These are phyloP conservation scores for Trypanosoma scelopori DNA, from an alignment of 208 protist genomes.

Conservation along the genomic window DNA sequence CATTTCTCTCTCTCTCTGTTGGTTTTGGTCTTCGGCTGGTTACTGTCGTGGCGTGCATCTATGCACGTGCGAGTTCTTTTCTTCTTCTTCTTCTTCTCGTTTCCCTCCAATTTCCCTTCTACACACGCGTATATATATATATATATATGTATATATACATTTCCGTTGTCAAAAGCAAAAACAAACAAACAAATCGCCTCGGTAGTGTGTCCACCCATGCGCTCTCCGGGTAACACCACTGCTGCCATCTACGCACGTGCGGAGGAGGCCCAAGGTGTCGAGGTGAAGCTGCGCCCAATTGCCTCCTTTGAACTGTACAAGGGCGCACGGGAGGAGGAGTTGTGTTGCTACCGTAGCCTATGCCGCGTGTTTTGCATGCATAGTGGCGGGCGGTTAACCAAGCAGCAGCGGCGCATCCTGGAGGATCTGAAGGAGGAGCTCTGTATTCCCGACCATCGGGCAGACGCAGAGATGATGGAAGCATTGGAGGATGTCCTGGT, in stretches of 20 bases:
- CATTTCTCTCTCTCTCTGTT: no score
- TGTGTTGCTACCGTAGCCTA: conserved; percentile 63
- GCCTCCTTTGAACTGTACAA: conserved; percentile 80
- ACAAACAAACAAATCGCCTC: no score
- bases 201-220: conserved; percentile 13
- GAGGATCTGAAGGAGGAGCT: conserved; percentile 75
- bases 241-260: conserved; percentile 59
- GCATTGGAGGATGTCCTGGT: conserved; percentile 57
- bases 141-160: neutral
- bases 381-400: conserved; percentile 39
- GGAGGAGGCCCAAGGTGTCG: conserved; percentile 40
- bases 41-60: neutral
- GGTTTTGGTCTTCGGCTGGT: no score
- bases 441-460: conserved; percentile 46
- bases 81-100: conserved; percentile 12
- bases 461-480: conserved; percentile 45
- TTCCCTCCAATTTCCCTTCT: conserved; percentile 10
- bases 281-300: conserved; percentile 38
- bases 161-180: neutral
- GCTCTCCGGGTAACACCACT: neutral
- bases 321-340: conserved; percentile 76
- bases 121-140: neutral
- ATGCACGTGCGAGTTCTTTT: neutral
- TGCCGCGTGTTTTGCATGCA: conserved; percentile 84
- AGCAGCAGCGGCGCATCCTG: conserved; percentile 56